A percentile compares a stretch with the other conserved stretches of the same genome.
These are phyloP conservation scores for Gyrodon lividus DNA, from an alignment of 768 basidiomycete genomes.

Conservation along the genomic window DNA sequence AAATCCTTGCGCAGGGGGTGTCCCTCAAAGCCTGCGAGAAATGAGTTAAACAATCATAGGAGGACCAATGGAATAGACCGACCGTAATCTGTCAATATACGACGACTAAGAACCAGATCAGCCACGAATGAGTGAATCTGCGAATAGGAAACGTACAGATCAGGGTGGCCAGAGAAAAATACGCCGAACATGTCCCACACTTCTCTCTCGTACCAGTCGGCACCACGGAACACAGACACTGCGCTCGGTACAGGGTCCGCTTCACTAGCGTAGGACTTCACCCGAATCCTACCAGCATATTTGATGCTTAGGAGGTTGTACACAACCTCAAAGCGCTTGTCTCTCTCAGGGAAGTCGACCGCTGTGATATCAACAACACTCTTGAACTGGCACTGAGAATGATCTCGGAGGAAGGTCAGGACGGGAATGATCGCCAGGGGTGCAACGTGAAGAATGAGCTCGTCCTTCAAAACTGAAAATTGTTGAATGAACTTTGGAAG, in stretches of 20 bases:
- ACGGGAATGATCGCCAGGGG: constrained; percentile 83
- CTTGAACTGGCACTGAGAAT: constrained; percentile 95
- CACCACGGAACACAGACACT: constrained; percentile 77
- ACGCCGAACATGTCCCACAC: constrained; percentile 98
- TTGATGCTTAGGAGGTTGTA: constrained; percentile 88
- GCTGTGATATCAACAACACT: constrained; percentile 90
- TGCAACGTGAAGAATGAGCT: constrained; percentile 84
- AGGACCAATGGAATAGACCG: constrained; percentile 11
- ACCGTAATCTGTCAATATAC: constrained; percentile 98
- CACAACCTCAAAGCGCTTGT: constrained; percentile 94
- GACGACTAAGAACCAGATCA: constrained; percentile 56
- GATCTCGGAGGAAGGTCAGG: constrained; percentile 91
- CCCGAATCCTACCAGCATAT: constrained; percentile 82
- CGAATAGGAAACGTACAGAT: constrained; percentile 62
- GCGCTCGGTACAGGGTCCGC: constrained; percentile 87
- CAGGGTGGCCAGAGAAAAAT: constrained; percentile 95
- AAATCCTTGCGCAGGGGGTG: constrained; percentile 98
- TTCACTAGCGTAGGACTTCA: constrained; percentile 97
- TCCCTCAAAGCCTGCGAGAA: constrained; percentile 79
- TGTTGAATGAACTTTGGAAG: constrained; percentile 98
- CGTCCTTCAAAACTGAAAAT: constrained; percentile 95
- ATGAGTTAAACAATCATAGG: background rate
- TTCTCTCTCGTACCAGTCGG: constrained; percentile 99
- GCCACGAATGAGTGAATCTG: constrained; percentile 5
- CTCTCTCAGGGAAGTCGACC: constrained; percentile 91